Percentiles rank a stretch among this genome's conserved stretches.
Conservation (phyloP, 805 yeast species). For the Hanseniaspora nectarophila region DNA sequence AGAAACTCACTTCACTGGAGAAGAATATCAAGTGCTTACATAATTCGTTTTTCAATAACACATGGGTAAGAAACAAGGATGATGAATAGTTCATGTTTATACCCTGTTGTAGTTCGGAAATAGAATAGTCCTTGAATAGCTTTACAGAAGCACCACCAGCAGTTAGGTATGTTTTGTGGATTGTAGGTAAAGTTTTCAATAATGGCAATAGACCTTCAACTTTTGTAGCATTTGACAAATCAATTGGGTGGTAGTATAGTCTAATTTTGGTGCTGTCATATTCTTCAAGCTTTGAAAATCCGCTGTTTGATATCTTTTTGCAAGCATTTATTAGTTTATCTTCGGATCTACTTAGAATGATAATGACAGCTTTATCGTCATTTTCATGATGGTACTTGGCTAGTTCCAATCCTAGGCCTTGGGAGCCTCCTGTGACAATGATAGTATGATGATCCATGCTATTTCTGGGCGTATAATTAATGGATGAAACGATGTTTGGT, state of each 20-base stretch:
- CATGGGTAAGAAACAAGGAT: slow-evolving; percentile 58
- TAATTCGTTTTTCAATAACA: slow-evolving; percentile 33
- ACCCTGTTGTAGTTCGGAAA: slow-evolving; percentile 48
- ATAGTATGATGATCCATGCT: slow-evolving; percentile 36
- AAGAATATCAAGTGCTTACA: slow-evolving; percentile 46
- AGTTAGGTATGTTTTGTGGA: slow-evolving; percentile 41
- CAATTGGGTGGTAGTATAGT: slow-evolving; percentile 44
- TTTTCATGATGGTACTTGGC: slow-evolving; percentile 42
- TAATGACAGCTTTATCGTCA: slow-evolving; percentile 46
- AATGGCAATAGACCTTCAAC: slow-evolving; percentile 30
- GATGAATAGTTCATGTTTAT: slow-evolving; percentile 61
- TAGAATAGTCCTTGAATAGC: slow-evolving; percentile 54
- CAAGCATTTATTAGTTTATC: slow-evolving; percentile 43
- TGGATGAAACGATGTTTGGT: too few relatives aligned
- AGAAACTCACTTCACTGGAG: slow-evolving; percentile 72
- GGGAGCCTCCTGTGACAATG: slow-evolving; percentile 86
- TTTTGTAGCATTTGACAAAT: slow-evolving; percentile 45
- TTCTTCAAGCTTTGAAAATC: neutral
- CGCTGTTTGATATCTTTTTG: slow-evolving; percentile 28
- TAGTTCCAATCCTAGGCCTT: slow-evolving; percentile 77
- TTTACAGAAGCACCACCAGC: slow-evolving; percentile 82
- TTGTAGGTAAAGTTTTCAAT: slow-evolving; percentile 8
- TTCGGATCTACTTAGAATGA: slow-evolving; percentile 68
- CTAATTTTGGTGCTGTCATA: slow-evolving; percentile 22
- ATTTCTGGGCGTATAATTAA: neutral